These are phyloP conservation scores for Monosporascus sp. DNA, from an alignment of 2,329 filamentous ascomycete genomes.

Conservation along the genomic window DNA sequence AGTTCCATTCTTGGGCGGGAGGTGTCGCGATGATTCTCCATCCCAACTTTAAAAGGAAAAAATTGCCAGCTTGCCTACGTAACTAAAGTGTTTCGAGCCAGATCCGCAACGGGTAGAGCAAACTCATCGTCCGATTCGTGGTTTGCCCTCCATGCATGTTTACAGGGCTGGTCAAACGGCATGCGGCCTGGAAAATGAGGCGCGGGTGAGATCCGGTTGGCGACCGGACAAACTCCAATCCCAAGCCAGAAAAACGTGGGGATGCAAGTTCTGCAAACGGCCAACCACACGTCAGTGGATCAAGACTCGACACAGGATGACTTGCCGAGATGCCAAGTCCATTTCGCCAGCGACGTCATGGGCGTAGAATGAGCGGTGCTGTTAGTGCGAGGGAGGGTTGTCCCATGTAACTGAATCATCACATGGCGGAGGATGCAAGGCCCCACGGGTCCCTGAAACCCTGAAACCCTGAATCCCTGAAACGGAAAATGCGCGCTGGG, in stretches of 20 bases:
- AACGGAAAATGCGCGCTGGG: not conserved
- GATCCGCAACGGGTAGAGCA: not conserved
- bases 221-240: too few species aligned
- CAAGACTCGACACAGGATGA: too few species aligned
- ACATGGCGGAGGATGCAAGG: not conserved
- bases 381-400: not conserved
- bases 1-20: slow-evolving; percentile 18
- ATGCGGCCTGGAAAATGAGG: too few species aligned
- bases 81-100: not conserved
- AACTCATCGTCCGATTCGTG: not conserved
- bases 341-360: too few species aligned
- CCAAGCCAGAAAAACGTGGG: too few species aligned
- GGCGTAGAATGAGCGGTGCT: too few species aligned
- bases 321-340: too few species aligned
- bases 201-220: too few species aligned
- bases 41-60: too few species aligned
- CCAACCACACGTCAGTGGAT: too few species aligned
- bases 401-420: not conserved
- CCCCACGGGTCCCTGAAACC: not conserved
- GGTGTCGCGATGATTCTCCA: slow-evolving; percentile 8
- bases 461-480: not conserved
- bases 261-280: too few species aligned
- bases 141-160: not conserved
- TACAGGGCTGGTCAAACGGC: not conserved
- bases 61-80: too few species aligned